phyloP scores from a whole-genome alignment of 2,329 filamentous ascomycete species.

The Penicillium sp. region DNA sequence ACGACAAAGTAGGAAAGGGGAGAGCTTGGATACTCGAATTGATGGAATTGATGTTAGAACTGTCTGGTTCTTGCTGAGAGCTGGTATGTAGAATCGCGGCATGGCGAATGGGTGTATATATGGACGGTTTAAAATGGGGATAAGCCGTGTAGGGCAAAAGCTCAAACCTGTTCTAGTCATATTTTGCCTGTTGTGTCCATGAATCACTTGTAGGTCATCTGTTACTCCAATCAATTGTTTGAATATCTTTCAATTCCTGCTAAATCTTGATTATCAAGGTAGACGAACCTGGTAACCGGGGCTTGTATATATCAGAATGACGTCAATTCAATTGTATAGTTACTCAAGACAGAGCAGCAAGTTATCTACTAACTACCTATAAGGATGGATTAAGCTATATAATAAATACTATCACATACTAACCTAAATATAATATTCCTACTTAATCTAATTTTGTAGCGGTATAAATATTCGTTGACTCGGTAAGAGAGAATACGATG shows the following conservation, averaged over 20 bases:
- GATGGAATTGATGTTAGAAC: not conserved
- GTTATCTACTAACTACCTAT: no score
- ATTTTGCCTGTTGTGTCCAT: not conserved
- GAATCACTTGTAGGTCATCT: conserved; percentile 6
- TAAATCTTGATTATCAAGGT: not conserved
- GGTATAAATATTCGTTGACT: no score
- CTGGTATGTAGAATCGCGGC: not conserved
- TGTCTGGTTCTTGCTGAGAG: not conserved
- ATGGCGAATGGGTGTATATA: conserved; percentile 1
- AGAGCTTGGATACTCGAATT: not conserved
- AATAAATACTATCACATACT: no score
- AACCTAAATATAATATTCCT: no score
- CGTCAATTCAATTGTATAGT: not conserved
- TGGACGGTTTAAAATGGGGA: not conserved
- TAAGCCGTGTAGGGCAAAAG: not conserved
- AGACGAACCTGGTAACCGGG: not conserved
- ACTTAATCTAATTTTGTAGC: no score
- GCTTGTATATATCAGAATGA: not conserved
- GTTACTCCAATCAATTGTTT: no score
- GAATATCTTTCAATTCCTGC: not conserved
- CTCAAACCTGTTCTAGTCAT: not conserved
- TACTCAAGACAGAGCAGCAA: not conserved
- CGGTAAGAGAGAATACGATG: no score
- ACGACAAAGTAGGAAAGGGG: not conserved
- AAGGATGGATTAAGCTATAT: no score